A percentile compares a stretch with the other conserved stretches of the same genome.
phyloP scores from a whole-genome alignment of 1,284 basidiomycete genomes.

The Exobasidium cylindrosporum region DNA sequence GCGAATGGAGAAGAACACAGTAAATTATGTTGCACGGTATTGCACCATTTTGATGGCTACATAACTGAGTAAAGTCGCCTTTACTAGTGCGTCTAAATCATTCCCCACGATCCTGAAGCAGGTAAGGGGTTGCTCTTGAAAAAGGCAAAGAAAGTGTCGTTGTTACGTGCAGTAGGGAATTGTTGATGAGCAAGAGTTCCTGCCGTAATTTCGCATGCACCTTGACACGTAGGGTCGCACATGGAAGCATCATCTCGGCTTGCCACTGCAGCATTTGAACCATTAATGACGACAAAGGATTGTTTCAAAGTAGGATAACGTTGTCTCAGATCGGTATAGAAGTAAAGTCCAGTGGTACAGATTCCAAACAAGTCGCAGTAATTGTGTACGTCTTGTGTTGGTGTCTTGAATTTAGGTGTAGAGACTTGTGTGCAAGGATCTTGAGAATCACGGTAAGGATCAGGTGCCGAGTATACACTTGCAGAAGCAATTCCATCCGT shows the following conservation, averaged over 20 bases:
- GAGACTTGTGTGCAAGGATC: conserved; percentile 24
- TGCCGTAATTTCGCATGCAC: not conserved
- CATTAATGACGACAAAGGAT: not conserved
- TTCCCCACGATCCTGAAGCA: not conserved
- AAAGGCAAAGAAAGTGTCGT: not conserved
- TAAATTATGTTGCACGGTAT: too few species aligned
- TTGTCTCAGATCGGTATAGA: not conserved
- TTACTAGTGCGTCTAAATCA: too few species aligned
- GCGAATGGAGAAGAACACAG: too few species aligned
- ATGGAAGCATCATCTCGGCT: not conserved
- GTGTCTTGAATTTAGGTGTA: conserved; percentile 20
- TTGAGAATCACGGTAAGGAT: conserved; percentile 25
- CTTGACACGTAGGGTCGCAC: not conserved
- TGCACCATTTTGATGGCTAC: too few species aligned
- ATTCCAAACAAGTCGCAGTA: not conserved
- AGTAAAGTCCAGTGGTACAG: not conserved
- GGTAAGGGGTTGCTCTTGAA: not conserved
- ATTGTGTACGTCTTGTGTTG: not conserved
- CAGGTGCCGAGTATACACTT: conserved; percentile 24
- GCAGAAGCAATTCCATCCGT: conserved; percentile 26
- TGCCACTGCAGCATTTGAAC: not conserved
- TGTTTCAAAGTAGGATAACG: not conserved
- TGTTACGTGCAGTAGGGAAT: not conserved
- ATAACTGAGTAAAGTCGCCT: too few species aligned
- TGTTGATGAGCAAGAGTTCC: not conserved